Base-by-base conservation (phyloP, 202 grass and related monocot genomes). In the Musa balbisiana region DNA sequence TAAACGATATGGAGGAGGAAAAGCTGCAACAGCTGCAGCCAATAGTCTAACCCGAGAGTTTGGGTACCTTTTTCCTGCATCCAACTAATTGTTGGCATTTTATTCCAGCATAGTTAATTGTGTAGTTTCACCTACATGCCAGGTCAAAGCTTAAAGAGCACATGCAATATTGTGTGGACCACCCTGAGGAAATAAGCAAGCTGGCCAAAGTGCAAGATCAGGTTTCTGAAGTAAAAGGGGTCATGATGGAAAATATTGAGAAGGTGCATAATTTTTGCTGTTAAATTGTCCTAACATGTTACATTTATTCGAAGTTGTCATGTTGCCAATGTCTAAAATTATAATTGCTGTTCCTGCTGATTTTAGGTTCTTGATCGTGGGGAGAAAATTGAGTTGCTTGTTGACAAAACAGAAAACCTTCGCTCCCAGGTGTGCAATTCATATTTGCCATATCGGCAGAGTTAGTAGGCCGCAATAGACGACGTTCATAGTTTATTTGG, bases 381-480 rank as follows among this genome's bases (percentile, higher is more conserved):
- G 12, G 73, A 75, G 73, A 75, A 75, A 60, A 75, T 75, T 21
- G 73, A 75, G 15, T 14, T 75, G 55, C 73, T 75, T 13, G 73
- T 75, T 49, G 73, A 75, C 55, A 75, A 75, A 75, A 75, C 73
- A 8, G 73, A 75, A 49, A 75, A 60, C 55, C 73, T 75, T 10
- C 73, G 10, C 73, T 60, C 54, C 52, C 73, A 75, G 73, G 73
- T 75, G 17, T 26, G 1, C 15, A 21, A 27, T 43, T 9, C 11
- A 20, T 5, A 16, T 24, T 59, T 4, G 1, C 71, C 2, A 22
- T 9, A 5, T 43, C 23, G 49, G 16, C 33, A 5, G 1, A 27
- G 14, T 66, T 0, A 58, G 55, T 17, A 58, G 55, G 55, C 55
- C 3, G 55, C 55, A 17, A 58, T 14, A 16, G 17, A 14, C 6